Conservation (phyloP, 169 alveolate species). For the Theileria luwenshuni region DNA sequence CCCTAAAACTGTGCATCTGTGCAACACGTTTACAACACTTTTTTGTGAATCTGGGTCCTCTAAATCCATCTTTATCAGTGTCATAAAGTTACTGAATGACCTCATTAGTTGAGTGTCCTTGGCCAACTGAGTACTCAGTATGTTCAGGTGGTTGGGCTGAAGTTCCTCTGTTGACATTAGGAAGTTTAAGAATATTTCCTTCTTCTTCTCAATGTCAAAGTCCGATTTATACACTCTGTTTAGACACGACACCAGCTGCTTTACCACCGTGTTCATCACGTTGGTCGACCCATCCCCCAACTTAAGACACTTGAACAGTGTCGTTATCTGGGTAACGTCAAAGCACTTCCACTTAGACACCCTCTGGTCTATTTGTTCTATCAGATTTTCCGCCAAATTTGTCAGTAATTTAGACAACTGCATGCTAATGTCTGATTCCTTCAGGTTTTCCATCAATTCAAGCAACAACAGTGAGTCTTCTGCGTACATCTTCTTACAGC, state of each 20-base stretch:
- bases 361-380: conserved; percentile 58
- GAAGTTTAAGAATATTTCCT: conserved; percentile 26
- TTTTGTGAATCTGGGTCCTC: background rate
- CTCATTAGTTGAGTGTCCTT: conserved; percentile 42
- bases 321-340: conserved; percentile 40
- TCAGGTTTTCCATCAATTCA: conserved; percentile 23
- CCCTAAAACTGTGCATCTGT: conserved; percentile 36
- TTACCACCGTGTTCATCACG: conserved; percentile 17
- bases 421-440: background rate
- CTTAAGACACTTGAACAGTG: conserved; percentile 44
- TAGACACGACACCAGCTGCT: conserved; percentile 38
- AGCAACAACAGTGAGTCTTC: conserved; percentile 58
- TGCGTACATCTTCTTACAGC: conserved; percentile 57
- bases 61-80: conserved; percentile 7
- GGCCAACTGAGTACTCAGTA: conserved; percentile 40
- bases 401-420: conserved; percentile 14
- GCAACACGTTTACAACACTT: background rate
- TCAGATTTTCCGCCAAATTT: conserved; percentile 22
- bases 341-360: conserved; percentile 58
- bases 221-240: conserved; percentile 26
- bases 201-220: background rate
- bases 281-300: conserved; percentile 29
- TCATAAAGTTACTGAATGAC: conserved; percentile 37
- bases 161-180: conserved; percentile 22
- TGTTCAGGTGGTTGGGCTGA: conserved; percentile 25